These are phyloP conservation scores for Cladorrhinum sp. DNA, from an alignment of 2,329 filamentous ascomycete species.

Conservation along the genomic window DNA sequence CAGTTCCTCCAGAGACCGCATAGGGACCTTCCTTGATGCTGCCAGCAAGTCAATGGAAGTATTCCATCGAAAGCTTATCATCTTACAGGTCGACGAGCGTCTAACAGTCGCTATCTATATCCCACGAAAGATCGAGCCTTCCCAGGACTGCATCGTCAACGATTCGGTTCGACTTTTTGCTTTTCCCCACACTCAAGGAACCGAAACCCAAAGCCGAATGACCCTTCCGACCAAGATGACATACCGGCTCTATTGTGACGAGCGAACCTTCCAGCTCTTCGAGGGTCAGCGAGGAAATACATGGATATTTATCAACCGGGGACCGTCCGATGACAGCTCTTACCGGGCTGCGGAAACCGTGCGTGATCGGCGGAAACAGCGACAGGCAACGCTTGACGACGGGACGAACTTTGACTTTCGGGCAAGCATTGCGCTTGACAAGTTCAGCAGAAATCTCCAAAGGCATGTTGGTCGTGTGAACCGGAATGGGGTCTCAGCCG, in stretches of 20 bases:
- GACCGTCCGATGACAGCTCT: constrained; percentile 32
- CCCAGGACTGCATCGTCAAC: constrained; percentile 36
- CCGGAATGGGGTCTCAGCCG: constrained; percentile 34
- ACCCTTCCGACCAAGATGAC: constrained; percentile 37
- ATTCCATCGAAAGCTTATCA: constrained; percentile 40
- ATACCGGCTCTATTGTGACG: constrained; percentile 38
- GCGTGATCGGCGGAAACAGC: constrained; percentile 30
- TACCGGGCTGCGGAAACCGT: constrained; percentile 31
- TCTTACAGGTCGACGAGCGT: constrained; percentile 36
- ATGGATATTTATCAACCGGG: constrained; percentile 35
- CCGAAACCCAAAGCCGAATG: constrained; percentile 31
- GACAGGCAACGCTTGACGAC: constrained; percentile 17
- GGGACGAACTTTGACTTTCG: constrained; percentile 19
- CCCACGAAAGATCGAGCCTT: constrained; percentile 33
- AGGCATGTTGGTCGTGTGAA: constrained; percentile 38
- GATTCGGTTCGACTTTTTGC: constrained; percentile 37
- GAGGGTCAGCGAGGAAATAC: constrained; percentile 35
- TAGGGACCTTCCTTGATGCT: constrained; percentile 36
- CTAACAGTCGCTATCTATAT: constrained; percentile 40
- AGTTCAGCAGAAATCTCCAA: constrained; percentile 37
- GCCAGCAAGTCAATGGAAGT: constrained; percentile 31
- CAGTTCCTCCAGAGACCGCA: constrained; percentile 31
- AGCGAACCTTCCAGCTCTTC: constrained; percentile 37
- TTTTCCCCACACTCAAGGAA: constrained; percentile 38
- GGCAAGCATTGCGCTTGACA: constrained; percentile 37